Conservation (phyloP, 163 green algal genomes). For the Chloromonas sp. region DNA sequence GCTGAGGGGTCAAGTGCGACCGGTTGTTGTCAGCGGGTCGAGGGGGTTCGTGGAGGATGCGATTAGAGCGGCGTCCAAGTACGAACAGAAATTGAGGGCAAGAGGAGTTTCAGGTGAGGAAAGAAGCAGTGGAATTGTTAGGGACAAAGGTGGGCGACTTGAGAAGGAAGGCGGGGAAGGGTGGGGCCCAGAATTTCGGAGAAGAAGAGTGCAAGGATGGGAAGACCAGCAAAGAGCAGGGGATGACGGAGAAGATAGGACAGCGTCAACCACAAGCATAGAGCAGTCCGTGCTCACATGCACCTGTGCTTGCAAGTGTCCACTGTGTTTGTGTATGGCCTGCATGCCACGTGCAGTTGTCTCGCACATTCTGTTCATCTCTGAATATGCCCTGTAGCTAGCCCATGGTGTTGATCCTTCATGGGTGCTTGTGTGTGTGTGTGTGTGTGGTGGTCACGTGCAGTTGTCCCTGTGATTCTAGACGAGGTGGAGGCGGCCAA, state of each 20-base stretch:
- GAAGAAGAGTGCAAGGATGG: too few relatives aligned
- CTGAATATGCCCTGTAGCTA: too few relatives aligned
- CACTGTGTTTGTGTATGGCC: too few relatives aligned
- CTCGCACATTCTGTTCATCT: too few relatives aligned
- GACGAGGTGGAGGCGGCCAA: slow-evolving; percentile 13
- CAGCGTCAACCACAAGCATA: too few relatives aligned
- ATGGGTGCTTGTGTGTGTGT: too few relatives aligned
- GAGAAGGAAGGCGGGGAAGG: neutral
- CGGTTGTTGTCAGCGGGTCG: slow-evolving; percentile 71
- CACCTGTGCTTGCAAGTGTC: too few relatives aligned
- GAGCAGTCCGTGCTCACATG: too few relatives aligned
- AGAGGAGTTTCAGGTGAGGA: slow-evolving; percentile 59
- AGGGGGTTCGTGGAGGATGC: slow-evolving; percentile 50
- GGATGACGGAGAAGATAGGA: too few relatives aligned
- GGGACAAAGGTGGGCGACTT: slow-evolving; percentile 2
- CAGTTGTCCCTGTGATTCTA: slow-evolving; percentile 57
- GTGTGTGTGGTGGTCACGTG: neutral
- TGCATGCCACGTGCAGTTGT: too few relatives aligned
- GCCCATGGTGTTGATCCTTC: too few relatives aligned
- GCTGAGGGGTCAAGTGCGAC: slow-evolving; percentile 64
- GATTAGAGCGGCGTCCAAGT: slow-evolving; percentile 49
- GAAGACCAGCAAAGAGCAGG: too few relatives aligned
- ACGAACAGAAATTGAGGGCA: slow-evolving; percentile 46
- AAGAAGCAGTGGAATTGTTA: neutral
- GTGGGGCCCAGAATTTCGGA: neutral